These are phyloP conservation scores for Galium porrigens DNA, from an alignment of 305 asterid species.

Conservation along the genomic window DNA sequence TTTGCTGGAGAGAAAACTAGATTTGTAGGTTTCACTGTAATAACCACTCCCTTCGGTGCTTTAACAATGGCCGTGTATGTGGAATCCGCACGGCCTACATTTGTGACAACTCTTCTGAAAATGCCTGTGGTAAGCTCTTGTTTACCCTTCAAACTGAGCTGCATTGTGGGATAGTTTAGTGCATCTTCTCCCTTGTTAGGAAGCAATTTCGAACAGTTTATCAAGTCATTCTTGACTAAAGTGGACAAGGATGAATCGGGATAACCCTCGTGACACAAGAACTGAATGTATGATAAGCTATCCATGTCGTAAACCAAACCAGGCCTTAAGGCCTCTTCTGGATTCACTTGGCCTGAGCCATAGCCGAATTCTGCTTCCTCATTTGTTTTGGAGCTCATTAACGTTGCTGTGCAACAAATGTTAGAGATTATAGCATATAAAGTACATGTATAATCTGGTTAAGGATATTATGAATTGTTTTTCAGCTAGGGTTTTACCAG, in stretches of 20 bases:
- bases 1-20: constrained; percentile 34
- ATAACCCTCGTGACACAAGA: constrained; percentile 69
- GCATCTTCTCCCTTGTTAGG: constrained; percentile 58
- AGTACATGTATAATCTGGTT: not conserved
- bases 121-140: constrained; percentile 41
- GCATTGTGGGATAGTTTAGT: constrained; percentile 77
- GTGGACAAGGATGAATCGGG: constrained; percentile 34
- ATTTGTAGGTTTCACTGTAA: constrained; percentile 40
- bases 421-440: not conserved
- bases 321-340: constrained; percentile 53
- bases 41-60: constrained; percentile 59
- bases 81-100: constrained; percentile 41
- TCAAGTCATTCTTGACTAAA: constrained; percentile 26
- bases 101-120: constrained; percentile 52
- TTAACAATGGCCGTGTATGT: constrained; percentile 46
- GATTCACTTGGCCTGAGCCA: constrained; percentile 70
- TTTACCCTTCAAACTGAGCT: constrained; percentile 39
- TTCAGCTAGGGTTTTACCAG: constrained; percentile 32
- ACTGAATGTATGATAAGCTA: constrained; percentile 51
- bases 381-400: constrained; percentile 46
- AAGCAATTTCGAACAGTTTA: constrained; percentile 55
- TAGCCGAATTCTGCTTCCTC: constrained; percentile 60
- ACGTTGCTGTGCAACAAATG: constrained; percentile 21
- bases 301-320: constrained; percentile 75
- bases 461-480: not conserved